Conservation (phyloP, 148 eudicot species). For the Camellia lanceoleosa region DNA sequence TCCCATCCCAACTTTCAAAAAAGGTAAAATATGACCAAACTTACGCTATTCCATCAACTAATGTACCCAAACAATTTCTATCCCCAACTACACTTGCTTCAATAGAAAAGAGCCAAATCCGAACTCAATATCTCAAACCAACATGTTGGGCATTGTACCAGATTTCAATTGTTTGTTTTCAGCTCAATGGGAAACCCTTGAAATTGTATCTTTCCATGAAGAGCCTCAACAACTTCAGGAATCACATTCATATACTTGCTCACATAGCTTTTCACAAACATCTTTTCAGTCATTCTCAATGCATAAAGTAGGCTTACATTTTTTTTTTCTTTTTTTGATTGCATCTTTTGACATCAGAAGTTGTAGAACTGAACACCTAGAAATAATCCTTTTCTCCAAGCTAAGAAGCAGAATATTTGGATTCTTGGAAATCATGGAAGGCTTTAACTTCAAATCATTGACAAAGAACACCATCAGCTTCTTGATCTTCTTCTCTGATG, state of each 20-base stretch:
- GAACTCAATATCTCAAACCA: not conserved
- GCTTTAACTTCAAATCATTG: conserved; percentile 18
- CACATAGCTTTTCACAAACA: not conserved
- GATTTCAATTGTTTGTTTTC: not conserved
- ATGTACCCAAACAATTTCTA: too few species aligned
- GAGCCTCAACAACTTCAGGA: not conserved
- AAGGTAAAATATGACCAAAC: too few species aligned
- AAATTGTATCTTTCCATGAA: not conserved
- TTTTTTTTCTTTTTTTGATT: not conserved
- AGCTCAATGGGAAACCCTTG: not conserved
- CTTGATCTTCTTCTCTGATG: conserved; percentile 18
- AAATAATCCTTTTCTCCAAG: conserved; percentile 27
- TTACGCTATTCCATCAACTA: too few species aligned
- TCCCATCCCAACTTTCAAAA: too few species aligned
- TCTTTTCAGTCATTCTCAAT: not conserved
- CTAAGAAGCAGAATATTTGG: conserved; percentile 9
- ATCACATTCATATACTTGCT: too few species aligned
- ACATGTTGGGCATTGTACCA: not conserved
- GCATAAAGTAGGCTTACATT: not conserved
- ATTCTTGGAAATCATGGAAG: not conserved
- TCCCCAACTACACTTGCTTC: too few species aligned
- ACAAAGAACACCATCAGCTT: conserved; percentile 17
- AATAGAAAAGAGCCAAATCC: not conserved
- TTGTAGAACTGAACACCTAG: conserved; percentile 21
- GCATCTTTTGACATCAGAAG: conserved; percentile 13